Evolutionary conservation across 768 basidiomycete genomes (phyloP), one percentile per base, ranked within the genome.

Genomic region (Auriscalpium microsporum): DNA sequence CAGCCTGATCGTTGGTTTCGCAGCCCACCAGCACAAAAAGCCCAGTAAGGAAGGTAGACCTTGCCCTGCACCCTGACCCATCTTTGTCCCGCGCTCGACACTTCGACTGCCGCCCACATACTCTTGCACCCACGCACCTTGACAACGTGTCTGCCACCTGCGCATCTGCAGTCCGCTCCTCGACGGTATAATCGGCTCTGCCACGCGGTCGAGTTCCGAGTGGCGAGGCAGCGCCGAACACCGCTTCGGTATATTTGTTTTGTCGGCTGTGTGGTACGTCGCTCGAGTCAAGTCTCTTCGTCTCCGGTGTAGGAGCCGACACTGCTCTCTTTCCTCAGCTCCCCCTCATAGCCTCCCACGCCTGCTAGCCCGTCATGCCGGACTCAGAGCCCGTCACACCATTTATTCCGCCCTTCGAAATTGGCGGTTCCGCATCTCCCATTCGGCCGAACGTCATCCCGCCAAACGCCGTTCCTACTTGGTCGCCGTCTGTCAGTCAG

Each of bases 401-500:
- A 16, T 67, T 70, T 46, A 67, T 70, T 37, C 69, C 69, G 36
- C 68, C 67, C 21, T 60, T 60, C 19, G 67, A 68, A 9, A 63
- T 63, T 5, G 37, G 65, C 23, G 38, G 52, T 7, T 55, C 55
- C 13, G 59, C 65, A n/a, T 55, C 63, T 9, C 56, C 58, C 16
- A 50, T 62, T 11, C 54, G 59, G 11, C 60, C 65, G 6, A 58
- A 65, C 2, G 68, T 69, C 21, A 56, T 71, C 19, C 69, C 69
- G 1, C 45, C 59, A 16, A 58, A 65, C 2, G 68, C 68, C 21
- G 56, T 71, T 17, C 69, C 69, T 1, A 37, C 59, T n/a, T 52
- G 51, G 36, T 63, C 65, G 17, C 63, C 65, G 16, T 48, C 55
- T 21, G 38, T 57, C 52, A 54, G 61, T 57, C 40, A 35, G 53